Percentiles rank a stretch among this genome's conserved stretches.
These are phyloP conservation scores for Rhipidocladum racemiflorum DNA, from an alignment of 176 grass and related monocot genomes.

Conservation along the genomic window DNA sequence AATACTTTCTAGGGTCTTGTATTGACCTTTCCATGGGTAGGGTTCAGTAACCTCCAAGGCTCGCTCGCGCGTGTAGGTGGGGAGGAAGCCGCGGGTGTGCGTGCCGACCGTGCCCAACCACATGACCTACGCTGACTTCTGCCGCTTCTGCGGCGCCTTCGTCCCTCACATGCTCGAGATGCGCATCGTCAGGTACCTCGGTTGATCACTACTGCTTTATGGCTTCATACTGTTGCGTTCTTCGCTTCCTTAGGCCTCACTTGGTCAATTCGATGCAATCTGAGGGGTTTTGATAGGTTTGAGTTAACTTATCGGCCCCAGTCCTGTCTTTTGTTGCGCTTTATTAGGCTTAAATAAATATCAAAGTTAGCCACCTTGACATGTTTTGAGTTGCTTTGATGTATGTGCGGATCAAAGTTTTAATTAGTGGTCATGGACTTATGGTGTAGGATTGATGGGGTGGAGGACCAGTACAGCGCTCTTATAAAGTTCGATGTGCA, in stretches of 20 bases:
- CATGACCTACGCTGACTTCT: conserved; percentile 95
- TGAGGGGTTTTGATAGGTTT: background rate
- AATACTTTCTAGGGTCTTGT: background rate
- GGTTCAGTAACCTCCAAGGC: background rate
- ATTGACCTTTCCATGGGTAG: background rate
- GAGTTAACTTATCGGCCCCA: background rate
- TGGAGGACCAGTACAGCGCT: conserved; percentile 78
- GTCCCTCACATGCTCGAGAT: conserved; percentile 78
- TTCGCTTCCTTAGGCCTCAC: conserved; percentile 12
- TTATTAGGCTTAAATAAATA: background rate
- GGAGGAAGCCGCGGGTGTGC: conserved; percentile 71
- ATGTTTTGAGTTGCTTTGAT: background rate
- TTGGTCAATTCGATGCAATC: background rate
- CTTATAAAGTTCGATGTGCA: conserved; percentile 81
- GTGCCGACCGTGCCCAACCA: conserved; percentile 87
- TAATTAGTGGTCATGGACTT: conserved; percentile 6
- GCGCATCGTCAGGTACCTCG: conserved; percentile 81
- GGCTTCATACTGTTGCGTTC: background rate
- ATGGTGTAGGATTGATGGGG: conserved; percentile 60
- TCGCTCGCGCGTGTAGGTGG: conserved; percentile 36
- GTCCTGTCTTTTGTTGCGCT: background rate
- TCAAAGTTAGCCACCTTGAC: conserved; percentile 7
- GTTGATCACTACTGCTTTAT: conserved; percentile 10
- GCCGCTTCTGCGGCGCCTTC: conserved; percentile 68
- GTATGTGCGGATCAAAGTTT: background rate